Evolutionary conservation across 2,329 filamentous ascomycete species (phyloP), one percentile per base, ranked within the genome.

Genomic region (Exophiala aquamarina): DNA sequence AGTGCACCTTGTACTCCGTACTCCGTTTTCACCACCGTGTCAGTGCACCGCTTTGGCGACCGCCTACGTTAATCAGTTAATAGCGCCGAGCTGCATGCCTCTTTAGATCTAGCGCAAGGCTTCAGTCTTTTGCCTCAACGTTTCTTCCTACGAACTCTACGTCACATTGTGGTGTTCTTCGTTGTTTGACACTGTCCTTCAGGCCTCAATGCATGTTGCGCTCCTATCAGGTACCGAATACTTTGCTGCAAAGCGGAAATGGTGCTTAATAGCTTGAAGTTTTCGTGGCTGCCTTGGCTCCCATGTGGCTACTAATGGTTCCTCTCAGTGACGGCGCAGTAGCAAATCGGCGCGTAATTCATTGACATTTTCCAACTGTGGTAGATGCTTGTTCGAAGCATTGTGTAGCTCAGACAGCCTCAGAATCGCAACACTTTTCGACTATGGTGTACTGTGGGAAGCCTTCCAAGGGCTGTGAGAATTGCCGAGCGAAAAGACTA

Each of bases 381-480:
- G 28, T 31, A 31, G 9, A 31, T 31, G 28, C 28, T 31, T 31
- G 28, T 31, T 31, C 28, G n/a, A 31, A n/a, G 9, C 28, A 31
- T 31, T n/a, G 9, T n/a, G 28, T 9, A n/a, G 28, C 9, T 31
- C n/a, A 31, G 9, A 31, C 28, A 7, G n/a, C 13, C 8, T 34
- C 17, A 6, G 14, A 18, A 18, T 18, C 13, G n/a, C 17, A 5
- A n/a, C 6, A 7, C n/a, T 34, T 34, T 34, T 34, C 7, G 17
- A 34, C 7, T 6, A 72, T 70, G 67, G 67, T 70, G 9, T 69
- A 69, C 47, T 68, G 66, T 53, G 67, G 66, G 33, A 68, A 68
- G 48, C 67, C 70, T 29, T 72, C 70, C 54, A 72, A 70, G 62
- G 67, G 68, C 38, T 72, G 70, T 51, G 64, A 63, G 36, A 64